Evolutionary conservation across 306 rosid species (phyloP), one percentile per base, ranked within the genome.

Genomic region (Hippophae gyantsensis): DNA sequence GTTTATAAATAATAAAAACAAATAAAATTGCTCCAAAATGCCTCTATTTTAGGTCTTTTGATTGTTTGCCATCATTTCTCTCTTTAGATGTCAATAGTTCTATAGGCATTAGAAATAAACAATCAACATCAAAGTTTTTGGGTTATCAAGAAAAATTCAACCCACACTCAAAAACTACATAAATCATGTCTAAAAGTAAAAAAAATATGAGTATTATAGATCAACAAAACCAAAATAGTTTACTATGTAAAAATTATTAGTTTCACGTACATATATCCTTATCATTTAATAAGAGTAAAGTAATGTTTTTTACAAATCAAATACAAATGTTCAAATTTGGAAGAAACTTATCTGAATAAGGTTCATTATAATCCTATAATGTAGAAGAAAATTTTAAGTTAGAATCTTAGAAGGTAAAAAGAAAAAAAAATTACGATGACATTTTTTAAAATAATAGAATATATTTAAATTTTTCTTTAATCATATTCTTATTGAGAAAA

Each of bases 21-120:
- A 54, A 12, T 23, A 65, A 9, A 9, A 54, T 59, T 92, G 95
- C 71, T 92, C 99, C 83, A 92, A 80, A 92, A 92, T 27, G 95
- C 85, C 80, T 92, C 99, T 59, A 92, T 94, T 52, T 96, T 96
- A 47, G 99, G 99, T 69, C 99, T 84, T 70, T 92, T 92, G 69
- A 92, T 76, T 7, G 99, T 92, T 72, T 86, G 95, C 99, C 99
- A 92, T 52, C 99, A 85, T 61, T 89, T 92, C 97, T 68, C 99
- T 72, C 97, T 92, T 67, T 69, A 72, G 68, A 78, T 25, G 58
- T 53, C 76, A 76, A 70, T 54, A 52, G 69, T 18, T 18, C 1
- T 18, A 18, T 0, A 69, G 45, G 32, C 57, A 76, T 52, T 61
- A 62, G 65, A 41, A 66, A n/a, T n/a, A n/a, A n/a, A 13, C 43